Percentiles rank a stretch among this genome's conserved stretches.
phyloP scores from a whole-genome alignment of 2,329 filamentous ascomycete species.

The Stachybotrys elegans region DNA sequence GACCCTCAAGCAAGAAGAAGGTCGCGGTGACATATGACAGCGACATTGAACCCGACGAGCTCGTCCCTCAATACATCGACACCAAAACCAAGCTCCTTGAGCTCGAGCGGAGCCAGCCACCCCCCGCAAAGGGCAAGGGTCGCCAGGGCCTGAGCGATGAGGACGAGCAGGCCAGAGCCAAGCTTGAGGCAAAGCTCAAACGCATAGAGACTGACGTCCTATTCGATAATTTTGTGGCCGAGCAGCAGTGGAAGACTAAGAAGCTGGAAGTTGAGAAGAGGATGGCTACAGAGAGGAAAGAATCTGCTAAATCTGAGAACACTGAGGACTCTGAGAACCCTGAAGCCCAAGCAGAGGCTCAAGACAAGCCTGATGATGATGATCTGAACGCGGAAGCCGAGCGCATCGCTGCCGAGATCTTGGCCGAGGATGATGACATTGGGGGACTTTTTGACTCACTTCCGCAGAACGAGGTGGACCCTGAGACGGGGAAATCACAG shows the following conservation, averaged over 20 bases:
- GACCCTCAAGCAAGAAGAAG: constrained; percentile 31
- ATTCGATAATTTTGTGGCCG: constrained; percentile 63
- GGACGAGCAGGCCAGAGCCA: constrained; percentile 48
- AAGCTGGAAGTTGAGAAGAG: constrained; percentile 58
- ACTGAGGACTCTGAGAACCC: constrained; percentile 11
- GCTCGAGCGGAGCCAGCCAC: constrained; percentile 39
- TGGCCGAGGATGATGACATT: constrained; percentile 49
- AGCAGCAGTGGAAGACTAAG: constrained; percentile 59
- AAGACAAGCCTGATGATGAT: constrained; percentile 28
- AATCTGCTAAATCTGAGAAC: constrained; percentile 16
- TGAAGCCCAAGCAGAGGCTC: constrained; percentile 13
- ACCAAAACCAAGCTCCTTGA: constrained; percentile 66
- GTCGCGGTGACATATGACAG: constrained; percentile 51
- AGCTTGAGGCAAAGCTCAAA: constrained; percentile 67
- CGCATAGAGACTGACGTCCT: constrained; percentile 74
- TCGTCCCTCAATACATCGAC: constrained; percentile 72
- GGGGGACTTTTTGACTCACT: constrained; percentile 52
- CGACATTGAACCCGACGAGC: constrained; percentile 69
- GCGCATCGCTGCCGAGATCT: constrained; percentile 52
- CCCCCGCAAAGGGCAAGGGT: constrained; percentile 13
- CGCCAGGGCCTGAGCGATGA: constrained; percentile 15
- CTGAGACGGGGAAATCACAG: constrained; percentile 50
- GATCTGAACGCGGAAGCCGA: constrained; percentile 53
- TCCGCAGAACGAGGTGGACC: constrained; percentile 56
- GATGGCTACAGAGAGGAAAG: constrained; percentile 43